Evolutionary conservation across 768 basidiomycete genomes (phyloP), one percentile per base, ranked within the genome.

Genomic region (Calocera viscosa): DNA sequence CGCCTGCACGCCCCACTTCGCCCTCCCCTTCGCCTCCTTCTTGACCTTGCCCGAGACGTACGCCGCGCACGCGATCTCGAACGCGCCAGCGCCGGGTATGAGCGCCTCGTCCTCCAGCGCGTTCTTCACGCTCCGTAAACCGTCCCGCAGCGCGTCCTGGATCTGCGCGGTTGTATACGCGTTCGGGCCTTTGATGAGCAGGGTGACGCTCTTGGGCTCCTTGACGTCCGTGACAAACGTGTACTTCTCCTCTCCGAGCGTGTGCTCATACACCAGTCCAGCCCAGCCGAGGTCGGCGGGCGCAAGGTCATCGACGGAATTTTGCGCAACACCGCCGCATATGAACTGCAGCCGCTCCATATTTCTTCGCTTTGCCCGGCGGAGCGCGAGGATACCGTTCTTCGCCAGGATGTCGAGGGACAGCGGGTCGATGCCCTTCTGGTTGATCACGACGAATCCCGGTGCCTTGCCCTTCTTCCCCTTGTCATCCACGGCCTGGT

Each of bases 381-480:
- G 84, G 64, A 99, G 82, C 24, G 93, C 95, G 67, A 99, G 78
- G 69, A 99, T 98, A 14, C 94, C 95, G 76, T 93, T 90, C 82
- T 98, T 98, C 49, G 91, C 94, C 41, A 99, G 80, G 43, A 98
- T 87, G 77, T 99, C 96, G 66, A 99, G 82, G 72, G 89, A 91
- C 75, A 99, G 84, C 5, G 96, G 96, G 76, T 99, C 96, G 70
- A 99, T 99, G 69, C 96, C 96, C 77, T 99, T 99, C 78, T 99
- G 96, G 77, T 98, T 99, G 78, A 99, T 88, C 66, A 98, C 77
- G 64, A 98, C 95, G 74, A 99, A 97, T 73, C 81, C 86, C 77
- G 90, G 94, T 1, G 75, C 75, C 71, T 77, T 76, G 40, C 74
- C 74, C 76, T 89, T 89, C 78, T 90, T 88, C 17, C 71, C 72